These are phyloP conservation scores for Cyberlindnera suaveolens DNA, from an alignment of 805 yeast species.

Conservation along the genomic window DNA sequence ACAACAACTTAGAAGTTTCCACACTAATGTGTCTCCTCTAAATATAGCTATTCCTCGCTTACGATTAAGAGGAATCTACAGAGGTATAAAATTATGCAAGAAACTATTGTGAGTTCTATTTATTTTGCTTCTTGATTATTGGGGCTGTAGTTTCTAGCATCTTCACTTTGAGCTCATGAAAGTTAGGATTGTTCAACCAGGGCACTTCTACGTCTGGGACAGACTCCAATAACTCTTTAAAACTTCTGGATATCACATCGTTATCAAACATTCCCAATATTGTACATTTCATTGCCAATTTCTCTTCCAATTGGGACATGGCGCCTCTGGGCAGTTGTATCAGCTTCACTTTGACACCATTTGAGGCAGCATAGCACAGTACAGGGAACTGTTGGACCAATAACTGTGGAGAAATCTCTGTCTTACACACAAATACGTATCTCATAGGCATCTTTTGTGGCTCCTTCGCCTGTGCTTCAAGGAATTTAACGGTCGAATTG, in stretches of 20 bases:
- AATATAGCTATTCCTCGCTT: no score
- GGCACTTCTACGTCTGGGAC: slow-evolving; percentile 37
- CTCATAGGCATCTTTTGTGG: slow-evolving; percentile 3
- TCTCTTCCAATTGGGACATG: slow-evolving; percentile 24
- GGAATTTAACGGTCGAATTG: slow-evolving; percentile 43
- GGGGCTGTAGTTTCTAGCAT: slow-evolving; percentile 44
- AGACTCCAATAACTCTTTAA: slow-evolving; percentile 20
- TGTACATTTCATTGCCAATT: slow-evolving; percentile 29
- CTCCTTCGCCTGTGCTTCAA: slow-evolving; percentile 38
- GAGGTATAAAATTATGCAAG: neutral
- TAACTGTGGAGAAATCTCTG: slow-evolving; percentile 45
- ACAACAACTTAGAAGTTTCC: neutral
- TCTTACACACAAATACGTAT: slow-evolving; percentile 53
- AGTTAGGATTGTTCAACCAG: slow-evolving; percentile 37
- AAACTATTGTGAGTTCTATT: slow-evolving; percentile 14
- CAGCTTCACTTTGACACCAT: slow-evolving; percentile 36
- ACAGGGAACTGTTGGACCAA: slow-evolving; percentile 54
- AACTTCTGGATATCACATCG: slow-evolving; percentile 13
- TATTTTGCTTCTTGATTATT: slow-evolving; percentile 19
- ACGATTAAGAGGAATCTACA: no score
- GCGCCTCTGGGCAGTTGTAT: slow-evolving; percentile 52
- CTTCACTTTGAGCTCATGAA: slow-evolving; percentile 33
- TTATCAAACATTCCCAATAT: slow-evolving; percentile 24
- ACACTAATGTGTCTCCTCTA: neutral
- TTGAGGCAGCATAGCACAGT: slow-evolving; percentile 40